Evolutionary conservation across 768 basidiomycete species (phyloP).

Genomic region (Mycena venus): DNA sequence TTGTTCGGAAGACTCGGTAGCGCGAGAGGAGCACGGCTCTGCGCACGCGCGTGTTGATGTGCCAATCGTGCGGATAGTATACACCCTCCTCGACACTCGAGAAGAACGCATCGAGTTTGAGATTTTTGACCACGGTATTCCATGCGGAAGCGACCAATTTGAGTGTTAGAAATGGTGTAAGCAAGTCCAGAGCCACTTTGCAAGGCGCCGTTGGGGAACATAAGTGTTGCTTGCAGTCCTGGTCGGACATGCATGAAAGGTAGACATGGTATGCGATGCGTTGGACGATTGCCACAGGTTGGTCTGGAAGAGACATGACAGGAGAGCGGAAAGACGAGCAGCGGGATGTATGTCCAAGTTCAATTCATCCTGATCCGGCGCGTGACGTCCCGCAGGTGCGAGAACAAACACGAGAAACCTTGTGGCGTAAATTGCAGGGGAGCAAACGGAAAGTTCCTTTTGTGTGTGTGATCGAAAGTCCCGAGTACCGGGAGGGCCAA

Average conservation of each 20-base stretch:
- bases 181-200: conserved; percentile 8
- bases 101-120: conserved; percentile 33
- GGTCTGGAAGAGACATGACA: conserved; percentile 5
- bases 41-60: conserved; percentile 48
- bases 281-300: neutral
- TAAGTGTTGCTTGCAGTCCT: conserved; percentile 26
- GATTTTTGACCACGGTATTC: conserved; percentile 32
- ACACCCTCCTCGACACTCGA: conserved; percentile 38
- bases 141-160: conserved; percentile 38
- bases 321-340: neutral
- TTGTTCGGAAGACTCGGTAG: conserved; percentile 44
- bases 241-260: neutral
- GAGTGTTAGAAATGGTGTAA: conserved; percentile 30
- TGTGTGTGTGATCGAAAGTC: no score
- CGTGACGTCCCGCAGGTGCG: no score
- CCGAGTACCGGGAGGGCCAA: neutral
- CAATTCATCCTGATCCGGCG: no score
- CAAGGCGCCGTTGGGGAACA: conserved; percentile 38
- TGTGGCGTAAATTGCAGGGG: no score
- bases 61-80: conserved; percentile 47
- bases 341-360: neutral
- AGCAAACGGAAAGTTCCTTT: neutral
- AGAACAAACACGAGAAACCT: no score
- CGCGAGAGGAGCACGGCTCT: conserved; percentile 37
- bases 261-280: conserved; percentile 19